Base-by-base conservation (phyloP, 129 eudicot genomes). In the Silybum marianum region DNA sequence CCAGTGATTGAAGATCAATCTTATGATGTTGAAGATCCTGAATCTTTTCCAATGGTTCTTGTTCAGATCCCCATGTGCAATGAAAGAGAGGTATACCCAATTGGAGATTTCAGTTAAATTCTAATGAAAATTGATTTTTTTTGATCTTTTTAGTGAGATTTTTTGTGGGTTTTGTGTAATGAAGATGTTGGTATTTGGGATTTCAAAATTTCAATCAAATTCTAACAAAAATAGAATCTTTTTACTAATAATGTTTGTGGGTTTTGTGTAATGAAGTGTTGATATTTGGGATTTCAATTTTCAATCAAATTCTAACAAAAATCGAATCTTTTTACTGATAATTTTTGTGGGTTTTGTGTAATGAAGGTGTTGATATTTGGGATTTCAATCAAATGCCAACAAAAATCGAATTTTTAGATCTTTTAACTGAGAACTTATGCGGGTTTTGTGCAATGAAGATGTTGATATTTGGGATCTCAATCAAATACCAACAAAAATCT, bases 51-150 rank as follows among this genome's bases (percentile, higher is more conserved):
- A 0, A 94, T 90, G 97, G 97, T 94, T 84, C 96, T 94, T 86
- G 97, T 94, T 72, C 98, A 94, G 90, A 90, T 94, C 84, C 98
- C 98, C 32, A 94, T 94, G 98, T 90, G 98, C 76, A 88, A 94
- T 87, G 98, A 94, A 86, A 87, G 86, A 85, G 98, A 94, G 97
- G 98, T 94, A 74, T 71, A 58, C 75, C 0, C 1, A n/a, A n/a
- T 9, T 71, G 2, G n/a, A 10, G 76, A 39, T 38, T 72, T 83
- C 40, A 62, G 34, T 18, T 23, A 13, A 48, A 6, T 40, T 26
- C 0, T 2, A 14, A 22, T 19, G 19, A 12, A 2, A 11, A 11
- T 44, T 8, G 46, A 40, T 8, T 8, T 1, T 9, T 40, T 40
- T 44, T 3, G 16, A 44, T 44, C 54, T 44, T 44, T 44, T 11